Conservation (phyloP, 164 flowering plant species). For the Saururus chinensis region DNA sequence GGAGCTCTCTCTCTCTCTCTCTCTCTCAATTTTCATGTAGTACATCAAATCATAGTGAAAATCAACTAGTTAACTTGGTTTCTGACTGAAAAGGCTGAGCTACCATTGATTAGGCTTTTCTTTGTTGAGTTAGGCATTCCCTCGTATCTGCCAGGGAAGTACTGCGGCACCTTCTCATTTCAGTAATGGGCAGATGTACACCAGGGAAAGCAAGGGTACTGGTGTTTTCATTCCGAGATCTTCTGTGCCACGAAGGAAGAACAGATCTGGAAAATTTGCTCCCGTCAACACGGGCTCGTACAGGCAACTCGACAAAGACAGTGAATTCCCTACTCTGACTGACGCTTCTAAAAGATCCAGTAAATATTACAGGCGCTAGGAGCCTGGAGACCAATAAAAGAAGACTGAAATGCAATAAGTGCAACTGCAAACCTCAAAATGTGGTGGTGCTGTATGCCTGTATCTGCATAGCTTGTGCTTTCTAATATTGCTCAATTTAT, state of each 20-base stretch:
- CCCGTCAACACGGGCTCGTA: slow-evolving; percentile 22
- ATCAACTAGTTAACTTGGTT: too few relatives aligned
- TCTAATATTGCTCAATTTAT: not conserved
- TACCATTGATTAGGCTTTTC: not conserved
- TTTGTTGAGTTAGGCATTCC: not conserved
- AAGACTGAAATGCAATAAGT: not conserved
- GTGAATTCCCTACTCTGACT: slow-evolving; percentile 13
- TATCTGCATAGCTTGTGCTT: not conserved
- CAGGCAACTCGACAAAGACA: slow-evolving; percentile 21
- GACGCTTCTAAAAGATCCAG: not conserved
- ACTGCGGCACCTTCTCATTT: not conserved
- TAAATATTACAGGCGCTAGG: not conserved
- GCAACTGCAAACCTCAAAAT: not conserved
- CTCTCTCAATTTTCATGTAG: not conserved
- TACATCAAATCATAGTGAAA: not conserved
- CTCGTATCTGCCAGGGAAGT: not conserved
- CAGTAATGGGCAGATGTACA: slow-evolving; percentile 22
- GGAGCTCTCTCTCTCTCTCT: not conserved
- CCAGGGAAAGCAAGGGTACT: slow-evolving; percentile 67
- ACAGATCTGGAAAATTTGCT: slow-evolving; percentile 34
- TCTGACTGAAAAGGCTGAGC: not conserved
- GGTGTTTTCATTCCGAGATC: slow-evolving; percentile 84
- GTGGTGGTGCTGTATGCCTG: not conserved
- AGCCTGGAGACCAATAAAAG: not conserved
- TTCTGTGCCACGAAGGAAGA: slow-evolving; percentile 47